These are phyloP conservation scores for Fraxinus sp. DNA, from an alignment of 305 asterid genomes.

Conservation along the genomic window DNA sequence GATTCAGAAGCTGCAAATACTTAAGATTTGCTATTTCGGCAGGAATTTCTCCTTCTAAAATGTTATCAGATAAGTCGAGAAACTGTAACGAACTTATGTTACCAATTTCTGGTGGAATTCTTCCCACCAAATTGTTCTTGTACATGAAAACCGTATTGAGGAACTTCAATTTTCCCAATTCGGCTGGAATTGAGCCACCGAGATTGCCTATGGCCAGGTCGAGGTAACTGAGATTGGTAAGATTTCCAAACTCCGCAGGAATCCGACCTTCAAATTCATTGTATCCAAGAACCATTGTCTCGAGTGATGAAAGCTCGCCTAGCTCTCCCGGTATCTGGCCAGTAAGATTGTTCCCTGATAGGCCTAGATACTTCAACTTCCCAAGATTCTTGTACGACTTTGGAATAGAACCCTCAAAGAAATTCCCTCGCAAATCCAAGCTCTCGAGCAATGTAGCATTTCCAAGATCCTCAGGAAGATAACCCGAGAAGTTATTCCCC, in stretches of 20 bases:
- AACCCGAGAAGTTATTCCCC: conserved; percentile 72
- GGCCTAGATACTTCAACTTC: conserved; percentile 72
- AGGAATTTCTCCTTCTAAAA: conserved; percentile 70
- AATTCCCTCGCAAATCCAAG: conserved; percentile 81
- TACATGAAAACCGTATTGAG: conserved; percentile 62
- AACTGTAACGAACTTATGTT: conserved; percentile 48
- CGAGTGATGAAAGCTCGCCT: conserved; percentile 57
- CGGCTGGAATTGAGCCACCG: conserved; percentile 66
- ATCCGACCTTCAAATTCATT: conserved; percentile 64
- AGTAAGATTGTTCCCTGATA: conserved; percentile 79
- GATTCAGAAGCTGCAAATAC: conserved; percentile 62
- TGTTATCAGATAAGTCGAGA: conserved; percentile 79
- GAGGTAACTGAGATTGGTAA: conserved; percentile 61
- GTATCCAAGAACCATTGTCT: conserved; percentile 75
- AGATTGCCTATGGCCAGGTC: conserved; percentile 74
- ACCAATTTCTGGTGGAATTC: conserved; percentile 58
- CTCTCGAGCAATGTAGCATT: conserved; percentile 58
- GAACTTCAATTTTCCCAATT: conserved; percentile 53
- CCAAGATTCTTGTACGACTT: conserved; percentile 47
- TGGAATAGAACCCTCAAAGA: conserved; percentile 72
- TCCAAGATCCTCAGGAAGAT: conserved; percentile 65
- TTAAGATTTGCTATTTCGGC: conserved; percentile 44
- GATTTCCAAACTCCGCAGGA: conserved; percentile 70
- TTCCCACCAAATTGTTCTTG: conserved; percentile 67
- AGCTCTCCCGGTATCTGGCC: conserved; percentile 64